Conservation (phyloP, 2,329 filamentous ascomycete genomes). For the Neofusicoccum cordaticola region DNA sequence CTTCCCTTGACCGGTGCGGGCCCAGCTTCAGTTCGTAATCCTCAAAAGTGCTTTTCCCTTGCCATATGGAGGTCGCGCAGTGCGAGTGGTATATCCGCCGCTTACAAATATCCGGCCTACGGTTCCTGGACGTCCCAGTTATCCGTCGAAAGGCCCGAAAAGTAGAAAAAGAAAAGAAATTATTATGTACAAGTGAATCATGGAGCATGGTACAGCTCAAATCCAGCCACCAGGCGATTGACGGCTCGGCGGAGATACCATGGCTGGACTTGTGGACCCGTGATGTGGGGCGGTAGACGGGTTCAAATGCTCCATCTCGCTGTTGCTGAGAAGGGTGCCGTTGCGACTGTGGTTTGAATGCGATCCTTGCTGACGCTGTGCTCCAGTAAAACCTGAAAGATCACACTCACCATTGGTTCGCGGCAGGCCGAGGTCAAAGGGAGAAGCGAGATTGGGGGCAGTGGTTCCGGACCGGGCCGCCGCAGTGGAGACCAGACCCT, state of each 20-base stretch:
- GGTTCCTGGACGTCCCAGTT: neutral
- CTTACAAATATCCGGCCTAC: neutral
- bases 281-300: neutral
- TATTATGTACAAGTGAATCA: neutral
- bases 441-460: neutral
- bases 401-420: neutral
- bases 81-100: neutral
- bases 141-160: neutral
- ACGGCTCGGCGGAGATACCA: neutral
- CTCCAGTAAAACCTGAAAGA: neutral
- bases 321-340: neutral
- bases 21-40: neutral
- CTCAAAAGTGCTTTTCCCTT: neutral
- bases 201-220: neutral
- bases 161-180: neutral
- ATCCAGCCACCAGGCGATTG: conserved; percentile 3
- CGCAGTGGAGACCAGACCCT: neutral
- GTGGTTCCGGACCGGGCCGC: neutral
- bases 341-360: neutral
- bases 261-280: neutral
- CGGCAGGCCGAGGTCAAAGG: neutral
- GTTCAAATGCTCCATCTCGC: neutral
- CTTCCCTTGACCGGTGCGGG: neutral
- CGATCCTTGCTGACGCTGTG: neutral
- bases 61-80: neutral